Evolutionary conservation across 2,329 filamentous ascomycete species (phyloP).

Genomic region (Dactylellina sp.): DNA sequence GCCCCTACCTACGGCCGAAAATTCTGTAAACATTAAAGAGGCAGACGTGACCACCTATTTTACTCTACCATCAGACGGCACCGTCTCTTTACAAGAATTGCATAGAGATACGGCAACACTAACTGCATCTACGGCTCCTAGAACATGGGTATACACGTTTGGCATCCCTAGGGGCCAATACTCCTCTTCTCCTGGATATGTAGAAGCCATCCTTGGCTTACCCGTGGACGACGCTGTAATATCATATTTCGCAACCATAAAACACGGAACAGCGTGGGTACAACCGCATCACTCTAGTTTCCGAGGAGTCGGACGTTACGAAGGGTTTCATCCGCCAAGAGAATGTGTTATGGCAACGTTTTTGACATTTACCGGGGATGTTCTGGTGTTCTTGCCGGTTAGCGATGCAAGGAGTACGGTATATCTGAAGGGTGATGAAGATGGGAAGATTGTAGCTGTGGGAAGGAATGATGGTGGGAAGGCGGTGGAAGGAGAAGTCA

Average conservation of each 20-base stretch:
- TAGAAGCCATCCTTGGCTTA: conserved; percentile 14
- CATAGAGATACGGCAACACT: not conserved
- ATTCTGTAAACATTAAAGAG: not conserved
- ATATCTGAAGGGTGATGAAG: conserved; percentile 41
- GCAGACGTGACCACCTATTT: conserved; percentile 21
- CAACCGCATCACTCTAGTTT: conserved; percentile 35
- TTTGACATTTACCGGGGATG: conserved; percentile 27
- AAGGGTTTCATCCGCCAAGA: conserved; percentile 36
- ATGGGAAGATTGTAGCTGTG: conserved; percentile 33
- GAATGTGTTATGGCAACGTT: conserved; percentile 43
- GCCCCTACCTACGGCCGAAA: conserved; percentile 2
- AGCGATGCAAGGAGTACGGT: conserved; percentile 33
- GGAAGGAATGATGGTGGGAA: conserved; percentile 38
- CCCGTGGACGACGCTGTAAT: conserved; percentile 19
- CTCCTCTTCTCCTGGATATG: conserved; percentile 17
- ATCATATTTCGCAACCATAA: conserved; percentile 48
- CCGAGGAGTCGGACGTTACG: conserved; percentile 23
- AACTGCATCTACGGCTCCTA: conserved; percentile 14
- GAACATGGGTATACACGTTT: conserved; percentile 48
- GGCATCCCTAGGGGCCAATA: conserved; percentile 14
- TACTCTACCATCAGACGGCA: not conserved
- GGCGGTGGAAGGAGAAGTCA: conserved; percentile 26
- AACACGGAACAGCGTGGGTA: conserved; percentile 48
- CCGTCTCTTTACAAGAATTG: not conserved
- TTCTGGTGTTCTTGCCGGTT: conserved; percentile 40